A percentile compares a stretch with the other conserved stretches of the same genome.
Conservation (phyloP, 1,284 basidiomycete genomes). For the Malassezia vespertilionis region DNA sequence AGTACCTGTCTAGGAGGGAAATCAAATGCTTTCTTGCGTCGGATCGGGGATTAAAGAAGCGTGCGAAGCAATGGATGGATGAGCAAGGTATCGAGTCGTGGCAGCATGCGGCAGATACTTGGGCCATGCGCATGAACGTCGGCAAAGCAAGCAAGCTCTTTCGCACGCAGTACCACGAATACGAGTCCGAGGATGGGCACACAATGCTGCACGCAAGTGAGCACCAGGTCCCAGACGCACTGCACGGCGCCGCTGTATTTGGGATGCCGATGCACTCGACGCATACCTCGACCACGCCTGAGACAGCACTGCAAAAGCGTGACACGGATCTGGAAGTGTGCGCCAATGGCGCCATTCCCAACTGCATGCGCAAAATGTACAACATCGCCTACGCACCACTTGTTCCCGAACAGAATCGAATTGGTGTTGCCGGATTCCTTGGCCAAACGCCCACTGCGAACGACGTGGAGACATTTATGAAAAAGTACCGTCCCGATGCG, state of each 20-base stretch:
- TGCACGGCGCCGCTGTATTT: neutral
- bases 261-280: neutral
- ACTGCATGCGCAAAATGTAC: slow-evolving; percentile 7
- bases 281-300: neutral
- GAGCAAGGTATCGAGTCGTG: slow-evolving; percentile 8
- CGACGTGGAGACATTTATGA: slow-evolving; percentile 49
- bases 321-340: neutral
- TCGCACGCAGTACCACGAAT: slow-evolving; percentile 1
- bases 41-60: neutral
- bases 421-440: slow-evolving; percentile 33
- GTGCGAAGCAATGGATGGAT: slow-evolving; percentile 1
- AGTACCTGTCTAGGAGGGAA: neutral
- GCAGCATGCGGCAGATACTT: neutral
- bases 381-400: neutral
- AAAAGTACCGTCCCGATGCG: slow-evolving; percentile 49
- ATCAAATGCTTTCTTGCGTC: neutral
- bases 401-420: neutral
- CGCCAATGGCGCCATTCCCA: neutral
- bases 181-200: slow-evolving; percentile 1
- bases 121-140: neutral
- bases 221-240: neutral
- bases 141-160: neutral
- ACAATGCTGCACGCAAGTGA: neutral
- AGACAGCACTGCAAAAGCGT: neutral
- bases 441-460: slow-evolving; percentile 48